A percentile compares a stretch with the other conserved stretches of the same genome.
phyloP scores from a whole-genome alignment of 2,329 filamentous ascomycete genomes.

The Ambrosiella xylebori region DNA sequence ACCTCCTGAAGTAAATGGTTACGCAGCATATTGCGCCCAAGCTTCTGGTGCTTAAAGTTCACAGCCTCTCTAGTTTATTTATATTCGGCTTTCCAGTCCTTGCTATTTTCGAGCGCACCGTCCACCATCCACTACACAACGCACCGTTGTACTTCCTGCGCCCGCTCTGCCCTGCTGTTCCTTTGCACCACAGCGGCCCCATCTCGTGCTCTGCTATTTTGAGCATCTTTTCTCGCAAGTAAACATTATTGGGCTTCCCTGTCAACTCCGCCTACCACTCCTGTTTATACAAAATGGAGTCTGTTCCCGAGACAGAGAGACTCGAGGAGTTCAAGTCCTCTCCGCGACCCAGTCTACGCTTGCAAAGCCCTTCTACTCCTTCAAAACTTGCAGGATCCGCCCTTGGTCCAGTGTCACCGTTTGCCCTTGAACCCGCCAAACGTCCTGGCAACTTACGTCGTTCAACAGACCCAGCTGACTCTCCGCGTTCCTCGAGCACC shows the following conservation, averaged over 20 bases:
- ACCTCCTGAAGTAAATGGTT: no score
- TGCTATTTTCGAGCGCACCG: conserved; percentile 2
- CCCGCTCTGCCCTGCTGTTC: neutral
- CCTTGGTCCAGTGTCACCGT: conserved; percentile 15
- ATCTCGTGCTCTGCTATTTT: neutral
- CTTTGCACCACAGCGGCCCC: neutral
- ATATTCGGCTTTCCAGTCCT: neutral
- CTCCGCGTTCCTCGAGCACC: conserved; percentile 31
- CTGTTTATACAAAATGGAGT: conserved; percentile 35
- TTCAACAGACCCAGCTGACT: conserved; percentile 40
- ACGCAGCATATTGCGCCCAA: neutral
- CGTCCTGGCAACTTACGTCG: conserved; percentile 39
- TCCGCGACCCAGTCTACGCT: conserved; percentile 36
- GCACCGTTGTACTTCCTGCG: neutral
- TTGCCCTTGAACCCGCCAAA: conserved; percentile 27
- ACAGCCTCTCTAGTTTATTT: neutral
- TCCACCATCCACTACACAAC: neutral
- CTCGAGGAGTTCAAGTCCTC: conserved; percentile 48
- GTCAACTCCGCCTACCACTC: neutral
- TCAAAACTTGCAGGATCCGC: conserved; percentile 14
- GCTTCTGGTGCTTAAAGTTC: neutral
- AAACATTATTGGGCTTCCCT: neutral
- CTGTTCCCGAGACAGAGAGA: conserved; percentile 49
- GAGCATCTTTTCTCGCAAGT: neutral
- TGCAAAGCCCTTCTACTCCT: conserved; percentile 22